Evolutionary conservation across 2,329 filamentous ascomycete genomes (phyloP).

Genomic region (Fusarium albidum): DNA sequence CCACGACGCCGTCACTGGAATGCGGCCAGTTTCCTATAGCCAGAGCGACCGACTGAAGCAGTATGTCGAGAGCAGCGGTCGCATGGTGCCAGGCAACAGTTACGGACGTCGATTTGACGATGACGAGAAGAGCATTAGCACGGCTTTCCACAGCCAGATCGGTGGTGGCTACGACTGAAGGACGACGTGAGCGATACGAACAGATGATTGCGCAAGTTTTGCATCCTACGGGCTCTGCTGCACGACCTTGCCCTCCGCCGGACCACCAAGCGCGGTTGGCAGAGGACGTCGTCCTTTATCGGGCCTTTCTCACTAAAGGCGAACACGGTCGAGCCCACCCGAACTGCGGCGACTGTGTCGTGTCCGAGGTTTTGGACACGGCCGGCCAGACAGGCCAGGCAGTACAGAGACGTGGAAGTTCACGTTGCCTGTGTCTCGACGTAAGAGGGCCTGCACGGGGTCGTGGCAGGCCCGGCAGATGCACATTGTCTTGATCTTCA

Average conservation of each 20-base stretch:
- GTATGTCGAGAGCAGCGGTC: constrained; percentile 87
- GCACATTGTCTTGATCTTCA: constrained; percentile 43
- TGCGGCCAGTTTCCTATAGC: constrained; percentile 66
- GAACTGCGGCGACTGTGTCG: constrained; percentile 33
- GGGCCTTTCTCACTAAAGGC: constrained; percentile 35
- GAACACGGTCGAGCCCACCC: constrained; percentile 29
- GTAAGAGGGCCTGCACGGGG: constrained; percentile 30
- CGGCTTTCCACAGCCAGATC: constrained; percentile 95
- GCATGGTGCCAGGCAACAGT: constrained; percentile 71
- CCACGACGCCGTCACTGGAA: constrained; percentile 74
- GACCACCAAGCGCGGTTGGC: constrained; percentile 32
- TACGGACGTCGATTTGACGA: constrained; percentile 82
- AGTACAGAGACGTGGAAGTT: constrained; percentile 31
- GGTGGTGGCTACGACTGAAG: constrained; percentile 68
- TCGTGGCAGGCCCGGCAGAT: constrained; percentile 36
- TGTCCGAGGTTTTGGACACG: constrained; percentile 33
- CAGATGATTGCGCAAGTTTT: constrained; percentile 42
- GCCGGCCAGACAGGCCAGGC: constrained; percentile 30
- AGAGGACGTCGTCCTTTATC: constrained; percentile 30
- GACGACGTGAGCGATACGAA: constrained; percentile 36
- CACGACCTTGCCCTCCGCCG: constrained; percentile 31
- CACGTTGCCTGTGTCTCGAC: constrained; percentile 32
- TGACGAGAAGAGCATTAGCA: constrained; percentile 94
- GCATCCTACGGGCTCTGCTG: constrained; percentile 39
- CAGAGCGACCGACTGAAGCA: constrained; percentile 84